Evolutionary conservation across 768 basidiomycete genomes (phyloP).

Genomic region (Megacollybia marginata): DNA sequence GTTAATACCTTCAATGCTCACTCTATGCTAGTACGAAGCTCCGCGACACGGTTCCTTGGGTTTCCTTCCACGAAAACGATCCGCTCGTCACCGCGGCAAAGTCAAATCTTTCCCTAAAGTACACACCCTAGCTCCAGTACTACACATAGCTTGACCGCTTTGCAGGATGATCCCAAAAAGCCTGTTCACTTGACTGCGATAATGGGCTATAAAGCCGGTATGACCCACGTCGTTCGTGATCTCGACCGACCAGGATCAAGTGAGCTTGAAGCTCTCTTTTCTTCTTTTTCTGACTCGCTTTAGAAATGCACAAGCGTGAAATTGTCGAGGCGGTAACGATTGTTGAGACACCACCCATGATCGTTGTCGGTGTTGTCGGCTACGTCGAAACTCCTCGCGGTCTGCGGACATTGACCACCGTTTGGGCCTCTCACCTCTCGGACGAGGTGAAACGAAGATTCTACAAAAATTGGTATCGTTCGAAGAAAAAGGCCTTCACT

Average conservation of each 20-base stretch:
- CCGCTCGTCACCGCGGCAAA: slow-evolving; percentile 96
- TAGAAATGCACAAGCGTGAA: slow-evolving; percentile 99
- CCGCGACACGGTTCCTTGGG: slow-evolving; percentile 98
- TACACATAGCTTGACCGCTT: neutral
- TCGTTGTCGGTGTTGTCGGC: slow-evolving; percentile 96
- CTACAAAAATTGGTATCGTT: slow-evolving; percentile 99
- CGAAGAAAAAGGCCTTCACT: slow-evolving; percentile 99
- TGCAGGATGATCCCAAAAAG: slow-evolving; percentile 97
- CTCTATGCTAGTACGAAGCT: slow-evolving; percentile 76
- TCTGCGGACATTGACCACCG: slow-evolving; percentile 96
- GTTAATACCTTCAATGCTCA: slow-evolving; percentile 7
- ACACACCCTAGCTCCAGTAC: slow-evolving; percentile 15
- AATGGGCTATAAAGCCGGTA: slow-evolving; percentile 99
- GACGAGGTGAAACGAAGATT: slow-evolving; percentile 98
- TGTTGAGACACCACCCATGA: slow-evolving; percentile 94
- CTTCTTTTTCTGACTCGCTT: neutral
- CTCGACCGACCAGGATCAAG: slow-evolving; percentile 99
- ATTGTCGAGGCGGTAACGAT: slow-evolving; percentile 96
- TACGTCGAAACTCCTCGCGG: slow-evolving; percentile 99
- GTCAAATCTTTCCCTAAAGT: slow-evolving; percentile 99
- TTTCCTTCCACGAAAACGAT: slow-evolving; percentile 93
- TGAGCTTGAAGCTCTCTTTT: slow-evolving; percentile 35
- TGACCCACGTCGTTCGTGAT: slow-evolving; percentile 99
- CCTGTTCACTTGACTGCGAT: slow-evolving; percentile 96
- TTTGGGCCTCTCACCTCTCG: slow-evolving; percentile 96